Conservation (phyloP, 2,329 filamentous ascomycete genomes). For the Fusarium ramigenum region DNA sequence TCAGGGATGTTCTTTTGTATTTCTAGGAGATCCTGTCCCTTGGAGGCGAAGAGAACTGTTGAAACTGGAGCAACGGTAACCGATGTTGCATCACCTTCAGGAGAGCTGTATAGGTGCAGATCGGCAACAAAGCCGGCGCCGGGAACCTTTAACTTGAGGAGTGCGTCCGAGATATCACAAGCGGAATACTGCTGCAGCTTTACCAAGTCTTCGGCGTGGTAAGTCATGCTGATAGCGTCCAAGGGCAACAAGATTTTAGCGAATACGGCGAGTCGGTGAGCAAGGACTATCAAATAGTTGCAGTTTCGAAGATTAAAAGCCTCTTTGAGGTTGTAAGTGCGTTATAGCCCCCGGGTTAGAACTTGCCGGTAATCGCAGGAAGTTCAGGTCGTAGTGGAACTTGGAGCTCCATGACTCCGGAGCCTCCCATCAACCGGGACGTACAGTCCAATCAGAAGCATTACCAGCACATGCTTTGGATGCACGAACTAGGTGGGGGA, state of each 20-base stretch:
- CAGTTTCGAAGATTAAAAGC: conserved; percentile 10
- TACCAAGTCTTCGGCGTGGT: conserved; percentile 37
- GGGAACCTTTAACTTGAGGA: conserved; percentile 74
- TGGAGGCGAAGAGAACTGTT: conserved; percentile 71
- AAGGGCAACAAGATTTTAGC: conserved; percentile 13
- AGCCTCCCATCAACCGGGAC: conserved; percentile 40
- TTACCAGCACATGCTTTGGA: conserved; percentile 35
- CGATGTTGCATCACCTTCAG: conserved; percentile 36
- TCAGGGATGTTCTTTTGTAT: conserved; percentile 61
- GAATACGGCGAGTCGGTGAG: conserved; percentile 30
- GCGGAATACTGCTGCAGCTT: conserved; percentile 53
- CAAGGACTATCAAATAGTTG: conserved; percentile 8
- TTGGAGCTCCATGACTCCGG: conserved; percentile 41
- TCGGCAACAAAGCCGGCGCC: conserved; percentile 74
- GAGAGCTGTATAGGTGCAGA: conserved; percentile 49
- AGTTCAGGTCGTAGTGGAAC: conserved; percentile 26
- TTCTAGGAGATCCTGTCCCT: conserved; percentile 52
- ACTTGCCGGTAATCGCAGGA: conserved; percentile 26
- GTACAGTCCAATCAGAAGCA: conserved; percentile 45
- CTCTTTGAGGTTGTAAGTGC: conserved; percentile 24
- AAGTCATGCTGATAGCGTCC: conserved; percentile 35
- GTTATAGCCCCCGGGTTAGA: conserved; percentile 9
- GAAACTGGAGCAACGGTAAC: conserved; percentile 63
- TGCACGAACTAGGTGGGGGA: conserved; percentile 36
- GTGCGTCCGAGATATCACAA: conserved; percentile 75